Conservation (phyloP, 331 rosid species). For the Quercus tomentella region DNA sequence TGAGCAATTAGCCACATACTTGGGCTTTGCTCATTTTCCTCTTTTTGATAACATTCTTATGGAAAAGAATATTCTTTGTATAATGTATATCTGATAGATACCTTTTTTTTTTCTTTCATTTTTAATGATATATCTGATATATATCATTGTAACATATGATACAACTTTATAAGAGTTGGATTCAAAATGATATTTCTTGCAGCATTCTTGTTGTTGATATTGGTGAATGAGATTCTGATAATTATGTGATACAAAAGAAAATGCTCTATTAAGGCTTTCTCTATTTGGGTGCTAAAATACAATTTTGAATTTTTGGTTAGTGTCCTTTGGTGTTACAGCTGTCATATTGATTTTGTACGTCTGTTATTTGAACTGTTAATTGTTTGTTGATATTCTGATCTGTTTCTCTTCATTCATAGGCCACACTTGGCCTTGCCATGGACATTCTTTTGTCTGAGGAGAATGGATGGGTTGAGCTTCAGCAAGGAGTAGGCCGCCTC, state of each 20-base stretch:
- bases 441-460: slow-evolving; percentile 94
- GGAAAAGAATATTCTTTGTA: too few relatives aligned
- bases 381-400: slow-evolving; percentile 9
- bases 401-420: slow-evolving; percentile 40
- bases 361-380: slow-evolving; percentile 18
- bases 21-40: too few relatives aligned
- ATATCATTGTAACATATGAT: too few relatives aligned
- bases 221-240: neutral
- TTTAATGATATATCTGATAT: too few relatives aligned
- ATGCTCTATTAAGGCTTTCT: neutral
- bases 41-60: too few relatives aligned
- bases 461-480: slow-evolving; percentile 85
- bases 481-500: slow-evolving; percentile 94
- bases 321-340: neutral
- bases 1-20: too few relatives aligned
- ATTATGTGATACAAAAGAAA: neutral
- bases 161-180: too few relatives aligned
- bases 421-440: slow-evolving; percentile 90
- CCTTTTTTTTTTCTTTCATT: too few relatives aligned
- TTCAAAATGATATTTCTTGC: too few relatives aligned
- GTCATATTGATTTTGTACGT: neutral
- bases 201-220: neutral
- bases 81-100: too few relatives aligned
- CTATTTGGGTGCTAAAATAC: neutral
- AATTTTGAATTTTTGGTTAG: neutral